Evolutionary conservation across 2,329 filamentous ascomycete species (phyloP).

Genomic region (Colletotrichum sp.): DNA sequence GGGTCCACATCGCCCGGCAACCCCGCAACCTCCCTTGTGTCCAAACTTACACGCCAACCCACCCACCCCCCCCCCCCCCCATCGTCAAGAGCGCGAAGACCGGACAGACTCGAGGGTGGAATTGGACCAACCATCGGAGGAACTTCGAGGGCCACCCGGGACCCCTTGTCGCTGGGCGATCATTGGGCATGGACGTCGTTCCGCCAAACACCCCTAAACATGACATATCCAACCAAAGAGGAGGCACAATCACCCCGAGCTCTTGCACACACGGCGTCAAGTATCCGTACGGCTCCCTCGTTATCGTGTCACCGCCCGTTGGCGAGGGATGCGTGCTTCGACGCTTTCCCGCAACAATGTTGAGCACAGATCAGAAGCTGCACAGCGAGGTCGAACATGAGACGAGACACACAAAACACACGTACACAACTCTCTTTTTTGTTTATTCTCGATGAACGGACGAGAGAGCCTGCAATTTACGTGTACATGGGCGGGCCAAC

Average conservation of each 20-base stretch:
- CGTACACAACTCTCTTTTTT: not conserved
- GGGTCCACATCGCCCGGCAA: too few species aligned
- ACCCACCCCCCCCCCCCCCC: too few species aligned
- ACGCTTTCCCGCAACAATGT: not conserved
- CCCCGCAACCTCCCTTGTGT: too few species aligned
- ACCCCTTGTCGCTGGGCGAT: not conserved
- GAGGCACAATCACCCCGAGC: not conserved
- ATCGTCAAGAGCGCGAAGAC: not conserved
- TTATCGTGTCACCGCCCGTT: not conserved
- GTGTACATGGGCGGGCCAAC: not conserved
- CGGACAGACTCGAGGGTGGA: not conserved
- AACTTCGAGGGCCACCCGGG: not conserved
- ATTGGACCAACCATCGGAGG: not conserved
- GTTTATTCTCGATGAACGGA: not conserved
- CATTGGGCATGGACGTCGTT: not conserved
- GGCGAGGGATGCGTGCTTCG: not conserved
- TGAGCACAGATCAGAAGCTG: conserved; percentile 1
- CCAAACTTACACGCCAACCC: too few species aligned
- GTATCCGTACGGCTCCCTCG: not conserved
- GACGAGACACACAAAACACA: not conserved
- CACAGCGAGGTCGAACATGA: not conserved
- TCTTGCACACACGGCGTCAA: not conserved
- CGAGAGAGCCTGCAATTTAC: not conserved
- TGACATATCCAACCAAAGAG: not conserved
- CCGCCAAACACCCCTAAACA: not conserved